Conservation (phyloP, 257 asterid genomes). For the Coffea eugenioides region DNA sequence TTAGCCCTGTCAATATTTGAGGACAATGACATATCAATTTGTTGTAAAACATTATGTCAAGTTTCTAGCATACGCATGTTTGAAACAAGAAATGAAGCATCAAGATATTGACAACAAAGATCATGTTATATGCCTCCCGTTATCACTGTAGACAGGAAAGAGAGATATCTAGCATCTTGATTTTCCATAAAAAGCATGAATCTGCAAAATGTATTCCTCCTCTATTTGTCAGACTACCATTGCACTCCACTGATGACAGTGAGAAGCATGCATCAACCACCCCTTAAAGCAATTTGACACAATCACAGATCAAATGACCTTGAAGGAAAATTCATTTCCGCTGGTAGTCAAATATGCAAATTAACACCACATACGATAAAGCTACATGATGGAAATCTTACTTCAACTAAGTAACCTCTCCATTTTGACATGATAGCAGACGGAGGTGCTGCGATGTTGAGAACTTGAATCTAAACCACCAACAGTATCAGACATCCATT, state of each 20-base stretch:
- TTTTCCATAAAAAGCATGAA: neutral
- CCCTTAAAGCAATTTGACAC: neutral
- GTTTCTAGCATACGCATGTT: neutral
- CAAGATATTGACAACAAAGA: neutral
- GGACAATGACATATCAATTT: neutral
- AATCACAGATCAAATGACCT: neutral
- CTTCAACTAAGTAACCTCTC: too few species aligned
- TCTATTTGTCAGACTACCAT: neutral
- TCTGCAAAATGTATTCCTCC: too few species aligned
- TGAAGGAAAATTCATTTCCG: too few species aligned
- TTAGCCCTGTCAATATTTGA: constrained; percentile 44
- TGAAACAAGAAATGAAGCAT: neutral
- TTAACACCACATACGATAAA: too few species aligned
- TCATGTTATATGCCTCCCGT: neutral
- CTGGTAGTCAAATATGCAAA: too few species aligned
- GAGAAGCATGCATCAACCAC: neutral
- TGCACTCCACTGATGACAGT: neutral
- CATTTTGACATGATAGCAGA: too few species aligned
- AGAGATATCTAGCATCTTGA: neutral
- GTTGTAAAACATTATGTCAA: neutral
- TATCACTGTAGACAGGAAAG: neutral
- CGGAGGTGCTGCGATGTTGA: too few species aligned
- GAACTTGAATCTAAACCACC: too few species aligned
- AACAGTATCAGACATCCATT: too few species aligned
- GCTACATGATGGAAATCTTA: too few species aligned